phyloP scores from a whole-genome alignment of 495 filamentous ascomycete genomes.

The Penicillium paxilli region DNA sequence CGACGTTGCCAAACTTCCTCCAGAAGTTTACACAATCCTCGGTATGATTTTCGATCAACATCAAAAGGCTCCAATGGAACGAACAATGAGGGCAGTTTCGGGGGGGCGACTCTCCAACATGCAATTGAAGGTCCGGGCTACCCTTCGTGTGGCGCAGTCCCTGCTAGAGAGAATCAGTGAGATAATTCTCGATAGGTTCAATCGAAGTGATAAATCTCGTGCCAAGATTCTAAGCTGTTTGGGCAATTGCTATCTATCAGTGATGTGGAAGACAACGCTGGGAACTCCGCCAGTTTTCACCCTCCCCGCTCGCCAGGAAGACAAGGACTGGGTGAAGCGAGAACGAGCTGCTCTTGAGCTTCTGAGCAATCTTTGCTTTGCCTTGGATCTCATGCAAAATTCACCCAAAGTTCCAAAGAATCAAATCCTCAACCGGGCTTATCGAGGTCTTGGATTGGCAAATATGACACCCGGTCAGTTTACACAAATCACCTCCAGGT shows the following conservation, averaged over 20 bases:
- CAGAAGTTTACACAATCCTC: not conserved
- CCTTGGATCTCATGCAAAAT: not conserved
- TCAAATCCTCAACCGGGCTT: not conserved
- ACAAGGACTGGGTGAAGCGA: not conserved
- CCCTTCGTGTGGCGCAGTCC: not conserved
- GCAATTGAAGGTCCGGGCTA: not conserved
- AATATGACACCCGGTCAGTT: not conserved
- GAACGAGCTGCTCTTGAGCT: not conserved
- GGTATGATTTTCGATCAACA: not conserved
- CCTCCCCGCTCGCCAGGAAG: not conserved
- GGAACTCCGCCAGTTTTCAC: not conserved
- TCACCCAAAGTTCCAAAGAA: not conserved
- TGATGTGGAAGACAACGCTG: not conserved
- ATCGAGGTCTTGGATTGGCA: not conserved
- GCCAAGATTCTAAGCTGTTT: not conserved
- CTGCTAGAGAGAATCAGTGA: not conserved
- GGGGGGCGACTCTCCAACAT: not conserved
- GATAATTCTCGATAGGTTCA: not conserved
- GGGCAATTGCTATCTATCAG: not conserved
- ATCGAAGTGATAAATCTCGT: not conserved
- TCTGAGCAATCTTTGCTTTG: not conserved
- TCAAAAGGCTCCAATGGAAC: not conserved
- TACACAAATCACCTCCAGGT: too few relatives aligned
- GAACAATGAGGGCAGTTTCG: not conserved
- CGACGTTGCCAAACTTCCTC: not conserved